Conservation (phyloP, 768 basidiomycete genomes). For the Termitomyces sp. region DNA sequence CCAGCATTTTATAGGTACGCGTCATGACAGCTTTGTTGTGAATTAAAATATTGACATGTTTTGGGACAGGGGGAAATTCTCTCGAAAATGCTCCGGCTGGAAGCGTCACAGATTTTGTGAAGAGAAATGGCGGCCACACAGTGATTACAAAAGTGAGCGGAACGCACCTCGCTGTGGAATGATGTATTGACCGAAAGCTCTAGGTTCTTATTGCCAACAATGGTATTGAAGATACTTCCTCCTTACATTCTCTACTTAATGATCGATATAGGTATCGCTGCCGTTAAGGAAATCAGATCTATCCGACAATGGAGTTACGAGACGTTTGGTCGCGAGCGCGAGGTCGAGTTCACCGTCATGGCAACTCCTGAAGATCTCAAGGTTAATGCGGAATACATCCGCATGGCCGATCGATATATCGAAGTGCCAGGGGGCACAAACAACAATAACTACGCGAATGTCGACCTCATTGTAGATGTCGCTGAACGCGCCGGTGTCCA, state of each 20-base stretch:
- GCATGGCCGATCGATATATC: conserved; percentile 99
- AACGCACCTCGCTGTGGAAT: background rate
- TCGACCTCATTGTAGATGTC: conserved; percentile 97
- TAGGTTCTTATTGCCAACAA: conserved; percentile 99
- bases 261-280: conserved; percentile 79
- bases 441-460: conserved; percentile 99
- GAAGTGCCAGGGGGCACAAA: conserved; percentile 98
- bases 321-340: conserved; percentile 94
- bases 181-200: conserved; percentile 8
- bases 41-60: conserved; percentile 13
- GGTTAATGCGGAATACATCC: conserved; percentile 99
- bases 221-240: conserved; percentile 42
- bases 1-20: conserved; percentile 49
- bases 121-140: conserved; percentile 89
- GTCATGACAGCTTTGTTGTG: conserved; percentile 9
- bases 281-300: conserved; percentile 98
- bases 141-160: conserved; percentile 91
- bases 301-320: conserved; percentile 99
- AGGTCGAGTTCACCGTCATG: conserved; percentile 99
- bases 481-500: conserved; percentile 97
- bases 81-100: conserved; percentile 79
- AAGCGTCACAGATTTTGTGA: conserved; percentile 87
- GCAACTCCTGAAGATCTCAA: conserved; percentile 98
- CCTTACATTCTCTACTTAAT: conserved; percentile 4
- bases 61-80: conserved; percentile 81